Base-by-base conservation (phyloP, 495 filamentous ascomycete genomes). In the Aeminium ludgeri region DNA sequence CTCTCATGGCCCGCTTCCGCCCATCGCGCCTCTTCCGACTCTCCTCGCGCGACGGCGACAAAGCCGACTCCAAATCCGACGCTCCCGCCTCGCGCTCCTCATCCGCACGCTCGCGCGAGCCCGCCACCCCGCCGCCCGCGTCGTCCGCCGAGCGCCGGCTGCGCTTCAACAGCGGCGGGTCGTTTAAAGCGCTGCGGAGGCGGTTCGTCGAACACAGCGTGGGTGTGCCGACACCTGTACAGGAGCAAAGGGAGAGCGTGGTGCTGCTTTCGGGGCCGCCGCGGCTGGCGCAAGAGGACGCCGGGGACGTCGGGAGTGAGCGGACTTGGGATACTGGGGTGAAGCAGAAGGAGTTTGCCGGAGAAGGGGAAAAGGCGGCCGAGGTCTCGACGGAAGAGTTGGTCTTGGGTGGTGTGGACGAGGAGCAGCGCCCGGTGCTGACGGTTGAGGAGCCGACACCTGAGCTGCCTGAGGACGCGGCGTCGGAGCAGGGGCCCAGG, bases 381-480 rank as follows among this genome's bases (percentile, higher is more conserved):
- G 31, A 33, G 4, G 31, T 33, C 11, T 3, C 13, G 34, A 20
- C 13, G 18, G 34, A 19, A 19, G 18, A 20, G 34, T 19, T 36
- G 34, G 19, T 5, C 4, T 19, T 20, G 34, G 18, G 19, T 2
- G 19, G 6, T 19, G 2, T 15, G 19, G 36, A 38, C 18, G 27
- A 23, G 13, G 34, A 36, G 4, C 1, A 36, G 16, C 40, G 40
- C 7, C 46, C 46, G 2, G 13, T 36, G n/a, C 11, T 49, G 13
- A 41, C 36, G 20, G 30, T 49, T 18, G 19, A 49, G 46, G 31
- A 37, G 30, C 27, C 46, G 6, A 44, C 46, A 31, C 46, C 46
- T 15, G 46, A 49, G 23, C 13, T 33, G 6, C 10, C 30, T 12
- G 39, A 40, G 44, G 40, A 20, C 4, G 31, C 30, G 6, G 16